Percentiles rank a stretch among this genome's conserved stretches.
Evolutionary conservation across 148 eudicot genomes (phyloP).

Genomic region (Cornus kousa): DNA sequence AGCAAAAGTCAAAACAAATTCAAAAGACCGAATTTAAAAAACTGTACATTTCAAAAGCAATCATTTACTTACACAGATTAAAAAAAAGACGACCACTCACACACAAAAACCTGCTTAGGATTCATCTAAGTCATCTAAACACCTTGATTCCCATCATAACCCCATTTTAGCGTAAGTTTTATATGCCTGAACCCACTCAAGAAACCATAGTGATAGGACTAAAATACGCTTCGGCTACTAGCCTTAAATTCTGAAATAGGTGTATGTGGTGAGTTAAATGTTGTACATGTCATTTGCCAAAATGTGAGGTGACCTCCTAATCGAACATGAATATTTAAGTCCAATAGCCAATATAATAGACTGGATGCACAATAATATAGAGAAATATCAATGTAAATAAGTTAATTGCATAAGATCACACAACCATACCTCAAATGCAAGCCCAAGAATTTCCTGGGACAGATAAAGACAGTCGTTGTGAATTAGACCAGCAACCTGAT

Average conservation of each 20-base stretch:
- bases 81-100: background rate
- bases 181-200: background rate
- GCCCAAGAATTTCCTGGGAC: constrained; percentile 84
- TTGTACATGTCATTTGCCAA: background rate
- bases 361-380: background rate
- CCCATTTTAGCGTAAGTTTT: background rate
- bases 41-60: background rate
- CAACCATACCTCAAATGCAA: constrained; percentile 76
- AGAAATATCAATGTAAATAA: no score
- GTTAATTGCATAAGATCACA: background rate
- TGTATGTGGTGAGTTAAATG: background rate
- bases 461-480: constrained; percentile 95
- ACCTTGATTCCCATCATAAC: background rate
- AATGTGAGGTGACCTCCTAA: background rate
- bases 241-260: background rate
- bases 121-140: background rate
- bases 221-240: background rate
- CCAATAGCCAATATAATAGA: background rate
- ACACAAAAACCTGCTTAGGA: background rate
- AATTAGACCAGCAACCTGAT: constrained; percentile 87
- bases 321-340: background rate
- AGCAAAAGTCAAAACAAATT: background rate
- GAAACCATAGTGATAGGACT: background rate
- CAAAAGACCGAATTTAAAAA: background rate
- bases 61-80: background rate